Percentiles rank a stretch among this genome's conserved stretches.
These are phyloP conservation scores for Solanum bulbocastanum DNA, from an alignment of 257 asterid species.

Conservation along the genomic window DNA sequence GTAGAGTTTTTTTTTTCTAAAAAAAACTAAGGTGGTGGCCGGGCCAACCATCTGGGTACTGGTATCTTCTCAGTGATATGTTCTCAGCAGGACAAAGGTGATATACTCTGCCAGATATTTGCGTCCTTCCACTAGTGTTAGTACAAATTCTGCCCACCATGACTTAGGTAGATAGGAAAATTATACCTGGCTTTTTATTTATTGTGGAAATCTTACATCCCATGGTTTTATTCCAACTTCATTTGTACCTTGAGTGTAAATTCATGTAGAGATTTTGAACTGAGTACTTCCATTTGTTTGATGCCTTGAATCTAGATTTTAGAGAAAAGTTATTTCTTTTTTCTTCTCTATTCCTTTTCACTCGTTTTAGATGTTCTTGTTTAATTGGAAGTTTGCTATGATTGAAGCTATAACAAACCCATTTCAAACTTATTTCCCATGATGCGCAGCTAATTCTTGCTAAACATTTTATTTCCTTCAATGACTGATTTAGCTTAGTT, in stretches of 20 bases:
- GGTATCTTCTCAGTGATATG: neutral
- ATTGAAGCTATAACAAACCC: neutral
- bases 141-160: neutral
- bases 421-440: neutral
- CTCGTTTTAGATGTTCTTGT: neutral
- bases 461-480: neutral
- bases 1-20: neutral
- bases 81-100: neutral
- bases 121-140: neutral
- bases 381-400: neutral
- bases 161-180: neutral
- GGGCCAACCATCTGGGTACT: neutral
- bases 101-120: neutral
- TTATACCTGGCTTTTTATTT: neutral
- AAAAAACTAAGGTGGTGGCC: neutral
- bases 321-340: neutral
- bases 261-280: neutral
- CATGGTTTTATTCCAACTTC: neutral
- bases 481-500: neutral
- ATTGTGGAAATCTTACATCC: neutral
- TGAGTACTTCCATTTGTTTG: neutral
- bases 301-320: neutral
- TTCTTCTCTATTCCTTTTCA: neutral
- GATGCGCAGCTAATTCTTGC: neutral
- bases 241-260: neutral